These are phyloP conservation scores for Basipetospora chlamydospora DNA, from an alignment of 2,329 filamentous ascomycete genomes.

Conservation along the genomic window DNA sequence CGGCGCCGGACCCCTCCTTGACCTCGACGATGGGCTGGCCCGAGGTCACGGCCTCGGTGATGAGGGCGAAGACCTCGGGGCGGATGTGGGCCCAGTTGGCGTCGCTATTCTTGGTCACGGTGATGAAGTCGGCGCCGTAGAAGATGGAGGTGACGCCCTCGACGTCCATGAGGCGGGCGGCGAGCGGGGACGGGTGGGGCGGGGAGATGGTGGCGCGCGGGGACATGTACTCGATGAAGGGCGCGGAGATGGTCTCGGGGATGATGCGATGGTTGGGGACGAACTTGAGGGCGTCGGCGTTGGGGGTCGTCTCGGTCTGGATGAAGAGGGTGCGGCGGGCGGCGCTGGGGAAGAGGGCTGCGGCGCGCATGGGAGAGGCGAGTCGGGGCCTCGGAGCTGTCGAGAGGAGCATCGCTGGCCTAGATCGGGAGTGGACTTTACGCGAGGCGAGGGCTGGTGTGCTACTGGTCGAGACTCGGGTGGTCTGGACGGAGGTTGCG, in stretches of 20 bases:
- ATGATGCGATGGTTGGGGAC: constrained; percentile 79
- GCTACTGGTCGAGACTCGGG: not conserved
- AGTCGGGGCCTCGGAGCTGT: constrained; percentile 5
- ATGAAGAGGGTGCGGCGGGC: constrained; percentile 77
- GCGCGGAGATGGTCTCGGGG: constrained; percentile 53
- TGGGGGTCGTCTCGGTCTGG: constrained; percentile 88
- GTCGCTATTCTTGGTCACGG: constrained; percentile 77
- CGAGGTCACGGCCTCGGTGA: constrained; percentile 79
- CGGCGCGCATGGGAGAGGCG: constrained; percentile 7
- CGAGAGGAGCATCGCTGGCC: constrained; percentile 7
- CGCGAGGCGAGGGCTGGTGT: constrained; percentile 6
- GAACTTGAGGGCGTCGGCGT: constrained; percentile 93
- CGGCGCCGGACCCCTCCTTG: constrained; percentile 45
- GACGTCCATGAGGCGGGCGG: constrained; percentile 78
- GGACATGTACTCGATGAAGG: constrained; percentile 84
- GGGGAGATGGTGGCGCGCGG: constrained; percentile 79
- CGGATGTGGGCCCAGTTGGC: constrained; percentile 91
- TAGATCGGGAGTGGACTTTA: constrained; percentile 8
- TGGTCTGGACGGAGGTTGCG: constrained; percentile 1
- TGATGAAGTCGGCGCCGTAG: constrained; percentile 92
- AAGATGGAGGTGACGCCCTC: constrained; percentile 93
- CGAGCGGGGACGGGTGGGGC: constrained; percentile 81
- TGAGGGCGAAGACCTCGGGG: constrained; percentile 86
- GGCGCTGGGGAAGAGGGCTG: constrained; percentile 8
- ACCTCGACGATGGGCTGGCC: constrained; percentile 70